Evolutionary conservation across 176 grass and related monocot genomes (phyloP), one percentile per base, ranked within the genome.

Genomic region (Aechmea fasciata): DNA sequence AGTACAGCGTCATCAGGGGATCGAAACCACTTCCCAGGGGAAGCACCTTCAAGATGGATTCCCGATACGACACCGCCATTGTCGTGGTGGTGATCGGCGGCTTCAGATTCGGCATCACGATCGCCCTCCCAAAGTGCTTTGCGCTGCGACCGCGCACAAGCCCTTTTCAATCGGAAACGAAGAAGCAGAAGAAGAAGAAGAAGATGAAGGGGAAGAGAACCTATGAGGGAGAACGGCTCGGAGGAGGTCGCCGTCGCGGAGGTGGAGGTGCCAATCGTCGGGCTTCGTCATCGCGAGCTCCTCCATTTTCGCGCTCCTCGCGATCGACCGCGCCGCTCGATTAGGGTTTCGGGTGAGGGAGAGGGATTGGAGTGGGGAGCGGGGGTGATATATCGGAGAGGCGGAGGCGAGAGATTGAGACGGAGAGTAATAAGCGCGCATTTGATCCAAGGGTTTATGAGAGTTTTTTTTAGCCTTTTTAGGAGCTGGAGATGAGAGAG

Each of bases 21-120:
- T 10, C 24, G 49, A 96, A 96, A 68, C 25, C 83, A 15, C 75
- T 87, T 48, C 80, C 70, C 0, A 68, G 53, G 0, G 89, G 84
- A 55, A 92, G 65, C 1, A 82, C 88, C 76, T 48, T 83, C 20
- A 92, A 9, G 14, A 97, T 97, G 54, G 83, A 80, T 19, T 90
- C 86, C 28, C 84, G 81, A 70, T 92, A 92, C 67, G 79, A 79
- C 79, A 90, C 68, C 3, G 93, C 86, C 3, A 79, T 77, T 0
- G 78, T 84, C 2, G 86, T 97, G 15, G 86, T 92, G 2, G 86
- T 97, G 69, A 97, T 76, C 0, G 93, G 86, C 7, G 93, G 89
- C 77, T 97, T 97, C 84, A 97, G 23, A 55, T 97, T 96, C 15
- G 93, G 93, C 89, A 97, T 97, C 50, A 97, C 75, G 68, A 97